These are phyloP conservation scores for Alternaria viburni DNA, from an alignment of 2,329 filamentous ascomycete species.

Conservation along the genomic window DNA sequence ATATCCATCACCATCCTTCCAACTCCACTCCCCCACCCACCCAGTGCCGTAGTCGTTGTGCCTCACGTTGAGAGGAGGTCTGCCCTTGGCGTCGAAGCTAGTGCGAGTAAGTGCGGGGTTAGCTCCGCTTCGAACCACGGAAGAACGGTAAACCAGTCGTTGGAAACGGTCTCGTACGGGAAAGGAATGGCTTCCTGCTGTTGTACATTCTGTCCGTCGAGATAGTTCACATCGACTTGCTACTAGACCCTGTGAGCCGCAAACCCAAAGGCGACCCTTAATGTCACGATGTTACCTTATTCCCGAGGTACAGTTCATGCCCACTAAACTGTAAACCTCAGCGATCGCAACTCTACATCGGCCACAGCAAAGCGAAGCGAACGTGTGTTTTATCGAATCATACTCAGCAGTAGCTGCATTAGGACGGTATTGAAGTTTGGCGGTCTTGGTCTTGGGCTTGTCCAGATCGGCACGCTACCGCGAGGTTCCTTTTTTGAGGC, in stretches of 20 bases:
- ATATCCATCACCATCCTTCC: neutral
- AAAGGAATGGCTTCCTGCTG: neutral
- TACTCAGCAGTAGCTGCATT: neutral
- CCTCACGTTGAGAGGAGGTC: slow-evolving; percentile 21
- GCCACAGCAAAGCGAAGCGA: neutral
- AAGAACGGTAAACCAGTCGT: slow-evolving; percentile 4
- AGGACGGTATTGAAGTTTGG: neutral
- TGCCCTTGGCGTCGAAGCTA: slow-evolving; percentile 31
- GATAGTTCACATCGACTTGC: neutral
- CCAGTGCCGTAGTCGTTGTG: slow-evolving; percentile 15
- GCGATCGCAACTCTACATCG: neutral
- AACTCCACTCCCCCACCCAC: neutral
- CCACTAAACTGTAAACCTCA: neutral
- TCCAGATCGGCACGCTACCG: neutral
- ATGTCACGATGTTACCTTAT: neutral
- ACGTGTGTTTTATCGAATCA: neutral
- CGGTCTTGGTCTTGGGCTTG: neutral
- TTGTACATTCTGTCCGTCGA: neutral
- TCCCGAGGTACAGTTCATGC: neutral
- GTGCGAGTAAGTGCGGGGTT: slow-evolving; percentile 30
- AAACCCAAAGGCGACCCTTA: neutral
- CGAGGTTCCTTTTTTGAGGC: neutral
- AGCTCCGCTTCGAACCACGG: slow-evolving; percentile 9
- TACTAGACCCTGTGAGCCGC: neutral
- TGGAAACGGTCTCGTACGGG: neutral